Conservation (phyloP, 1,284 basidiomycete species). For the Naganishia sp. region DNA sequence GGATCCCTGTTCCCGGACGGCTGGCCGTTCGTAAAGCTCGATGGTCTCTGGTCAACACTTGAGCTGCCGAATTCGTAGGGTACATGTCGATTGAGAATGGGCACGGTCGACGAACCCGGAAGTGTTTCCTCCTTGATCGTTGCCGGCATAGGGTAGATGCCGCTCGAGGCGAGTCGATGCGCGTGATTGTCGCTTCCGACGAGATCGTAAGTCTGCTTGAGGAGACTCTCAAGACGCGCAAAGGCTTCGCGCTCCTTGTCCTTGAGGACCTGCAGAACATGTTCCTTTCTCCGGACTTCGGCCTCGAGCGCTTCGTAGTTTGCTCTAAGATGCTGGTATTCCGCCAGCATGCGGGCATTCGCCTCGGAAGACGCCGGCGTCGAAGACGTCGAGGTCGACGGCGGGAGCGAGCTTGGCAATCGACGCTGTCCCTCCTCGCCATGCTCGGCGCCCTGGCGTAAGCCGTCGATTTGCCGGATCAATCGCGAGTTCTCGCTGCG, state of each 20-base stretch:
- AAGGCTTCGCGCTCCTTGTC: conserved; percentile 23
- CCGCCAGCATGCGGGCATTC: neutral
- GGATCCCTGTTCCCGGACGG: no score
- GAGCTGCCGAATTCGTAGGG: neutral
- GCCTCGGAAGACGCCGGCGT: neutral
- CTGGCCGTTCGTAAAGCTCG: no score
- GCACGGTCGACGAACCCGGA: neutral
- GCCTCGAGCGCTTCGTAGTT: conserved; percentile 17
- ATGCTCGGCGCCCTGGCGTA: neutral
- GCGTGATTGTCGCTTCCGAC: neutral
- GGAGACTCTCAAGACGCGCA: conserved; percentile 9
- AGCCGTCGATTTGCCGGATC: conserved; percentile 1
- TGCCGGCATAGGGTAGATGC: no score
- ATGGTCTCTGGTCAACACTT: no score
- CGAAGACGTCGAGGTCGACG: neutral
- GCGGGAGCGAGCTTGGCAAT: neutral
- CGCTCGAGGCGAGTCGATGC: no score
- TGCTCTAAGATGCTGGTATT: conserved; percentile 8
- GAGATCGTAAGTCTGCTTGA: conserved; percentile 7
- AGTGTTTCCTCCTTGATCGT: conserved; percentile 3
- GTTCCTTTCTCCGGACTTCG: conserved; percentile 20
- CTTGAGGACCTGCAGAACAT: conserved; percentile 8
- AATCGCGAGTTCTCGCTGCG: conserved; percentile 11
- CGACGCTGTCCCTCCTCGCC: neutral
- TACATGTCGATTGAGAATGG: neutral